A percentile compares a stretch with the other conserved stretches of the same genome.
Evolutionary conservation across 2,329 filamentous ascomycete species (phyloP).

Genomic region (Orbilia ellipsospora): DNA sequence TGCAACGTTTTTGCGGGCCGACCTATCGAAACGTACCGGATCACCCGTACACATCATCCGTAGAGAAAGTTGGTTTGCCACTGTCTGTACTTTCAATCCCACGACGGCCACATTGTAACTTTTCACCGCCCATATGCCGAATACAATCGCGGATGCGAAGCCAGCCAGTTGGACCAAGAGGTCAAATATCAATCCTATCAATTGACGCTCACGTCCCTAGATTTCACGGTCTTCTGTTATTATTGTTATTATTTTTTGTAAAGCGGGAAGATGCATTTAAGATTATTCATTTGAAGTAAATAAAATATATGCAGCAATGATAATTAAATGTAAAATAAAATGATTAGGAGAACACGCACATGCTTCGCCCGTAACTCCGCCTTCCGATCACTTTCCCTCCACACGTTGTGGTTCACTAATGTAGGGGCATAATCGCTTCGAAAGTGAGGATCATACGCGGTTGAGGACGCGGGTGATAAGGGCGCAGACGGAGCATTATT

Average conservation of each 20-base stretch:
- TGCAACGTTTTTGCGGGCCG: background rate
- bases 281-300: too few relatives aligned
- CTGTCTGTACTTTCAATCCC: slow-evolving; percentile 46
- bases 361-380: slow-evolving; percentile 42
- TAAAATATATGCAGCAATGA: background rate
- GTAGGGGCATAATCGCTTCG: slow-evolving; percentile 35
- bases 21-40: slow-evolving; percentile 20
- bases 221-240: slow-evolving; percentile 3
- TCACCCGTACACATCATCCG: slow-evolving; percentile 32
- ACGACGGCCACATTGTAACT: slow-evolving; percentile 52
- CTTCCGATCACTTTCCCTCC: slow-evolving; percentile 37
- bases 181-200: slow-evolving; percentile 36
- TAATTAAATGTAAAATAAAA: background rate
- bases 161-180: slow-evolving; percentile 43
- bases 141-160: slow-evolving; percentile 50
- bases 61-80: slow-evolving; percentile 49
- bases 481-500: slow-evolving; percentile 25
- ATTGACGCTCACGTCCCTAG: slow-evolving; percentile 47
- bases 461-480: slow-evolving; percentile 36
- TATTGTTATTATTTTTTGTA: too few relatives aligned
- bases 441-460: slow-evolving; percentile 31
- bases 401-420: slow-evolving; percentile 23
- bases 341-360: slow-evolving; percentile 23
- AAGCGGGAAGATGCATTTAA: too few relatives aligned
- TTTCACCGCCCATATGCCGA: slow-evolving; percentile 53